These are phyloP conservation scores for Ceratobasidium sp. DNA, from an alignment of 1,284 basidiomycete species.

Conservation along the genomic window DNA sequence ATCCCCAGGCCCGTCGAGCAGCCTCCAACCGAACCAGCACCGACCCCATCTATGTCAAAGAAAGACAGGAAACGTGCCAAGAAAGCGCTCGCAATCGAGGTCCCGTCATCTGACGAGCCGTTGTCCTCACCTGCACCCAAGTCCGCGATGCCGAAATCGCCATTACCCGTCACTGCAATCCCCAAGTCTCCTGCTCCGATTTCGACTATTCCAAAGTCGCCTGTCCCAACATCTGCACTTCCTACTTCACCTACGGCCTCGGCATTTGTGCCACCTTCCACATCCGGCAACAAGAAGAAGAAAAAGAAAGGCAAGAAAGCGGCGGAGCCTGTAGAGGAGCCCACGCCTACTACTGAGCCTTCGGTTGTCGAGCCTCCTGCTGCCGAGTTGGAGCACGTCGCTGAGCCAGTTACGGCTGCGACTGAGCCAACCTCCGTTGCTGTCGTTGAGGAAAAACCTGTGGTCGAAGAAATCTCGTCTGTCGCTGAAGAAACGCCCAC, in stretches of 20 bases:
- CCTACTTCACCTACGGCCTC: not conserved
- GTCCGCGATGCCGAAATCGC: not conserved
- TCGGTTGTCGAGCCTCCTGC: not conserved
- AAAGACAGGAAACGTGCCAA: not conserved
- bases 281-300: not conserved
- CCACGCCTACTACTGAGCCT: not conserved
- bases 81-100: not conserved
- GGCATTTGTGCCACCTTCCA: not conserved
- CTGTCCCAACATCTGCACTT: not conserved
- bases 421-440: not conserved
- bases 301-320: conserved; percentile 1
- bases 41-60: not conserved
- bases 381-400: not conserved
- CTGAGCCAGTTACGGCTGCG: not conserved
- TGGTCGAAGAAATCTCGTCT: not conserved
- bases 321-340: conserved; percentile 4
- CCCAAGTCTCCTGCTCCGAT: not conserved
- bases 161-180: not conserved
- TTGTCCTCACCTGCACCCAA: not conserved
- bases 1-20: not conserved
- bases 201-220: not conserved
- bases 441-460: not conserved
- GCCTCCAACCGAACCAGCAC: not conserved
- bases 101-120: not conserved
- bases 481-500: not conserved